A percentile compares a stretch with the other conserved stretches of the same genome.
phyloP scores from a whole-genome alignment of 441 rosid species.

The Eugenia klotzschiana region DNA sequence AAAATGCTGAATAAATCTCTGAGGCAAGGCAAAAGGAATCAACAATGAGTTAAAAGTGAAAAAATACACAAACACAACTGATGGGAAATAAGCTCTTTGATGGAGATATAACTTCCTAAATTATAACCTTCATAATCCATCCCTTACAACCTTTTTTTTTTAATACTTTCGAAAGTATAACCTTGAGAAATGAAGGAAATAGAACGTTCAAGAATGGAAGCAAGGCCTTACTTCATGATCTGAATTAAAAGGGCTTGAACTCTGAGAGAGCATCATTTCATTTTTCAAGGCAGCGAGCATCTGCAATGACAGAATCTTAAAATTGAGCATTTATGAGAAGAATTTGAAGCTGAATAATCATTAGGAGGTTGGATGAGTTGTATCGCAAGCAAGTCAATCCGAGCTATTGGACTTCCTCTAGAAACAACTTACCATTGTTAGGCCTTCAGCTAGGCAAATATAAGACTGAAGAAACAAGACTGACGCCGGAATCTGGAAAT shows the following conservation, averaged over 20 bases:
- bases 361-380: not conserved
- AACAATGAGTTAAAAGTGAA: not conserved
- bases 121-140: not conserved
- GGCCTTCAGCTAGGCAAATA: conserved; percentile 82
- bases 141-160: not conserved
- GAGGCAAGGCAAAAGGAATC: conserved; percentile 8
- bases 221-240: conserved; percentile 52
- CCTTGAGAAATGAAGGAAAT: not conserved
- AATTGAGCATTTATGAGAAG: not conserved
- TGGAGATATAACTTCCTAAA: not conserved
- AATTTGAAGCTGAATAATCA: not conserved
- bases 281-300: conserved; percentile 85
- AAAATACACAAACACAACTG: not conserved
- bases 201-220: not conserved
- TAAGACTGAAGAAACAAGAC: conserved; percentile 75
- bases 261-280: conserved; percentile 36
- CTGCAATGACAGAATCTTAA: conserved; percentile 22
- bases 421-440: conserved; percentile 42
- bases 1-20: conserved; percentile 90
- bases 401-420: not conserved
- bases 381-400: not conserved
- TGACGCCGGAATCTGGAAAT: conserved; percentile 52
- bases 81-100: not conserved
- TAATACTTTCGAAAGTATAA: not conserved
- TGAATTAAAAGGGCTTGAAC: conserved; percentile 65